A percentile compares a stretch with the other conserved stretches of the same genome.
phyloP scores from a whole-genome alignment of 495 filamentous ascomycete genomes.

The Talaromyces trachyspermus region DNA sequence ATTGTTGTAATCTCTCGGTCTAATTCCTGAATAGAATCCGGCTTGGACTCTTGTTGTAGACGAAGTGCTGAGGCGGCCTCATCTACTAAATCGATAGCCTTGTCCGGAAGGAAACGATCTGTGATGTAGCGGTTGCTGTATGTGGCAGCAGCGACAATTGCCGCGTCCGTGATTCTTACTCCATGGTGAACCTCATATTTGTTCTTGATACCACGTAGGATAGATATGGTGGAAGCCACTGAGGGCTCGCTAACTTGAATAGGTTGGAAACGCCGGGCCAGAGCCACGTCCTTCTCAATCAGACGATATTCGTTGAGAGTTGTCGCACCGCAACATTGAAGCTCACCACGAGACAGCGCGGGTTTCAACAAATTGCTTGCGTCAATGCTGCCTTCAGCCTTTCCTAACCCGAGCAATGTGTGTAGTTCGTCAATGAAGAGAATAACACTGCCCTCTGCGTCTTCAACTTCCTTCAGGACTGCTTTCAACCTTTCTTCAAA shows the following conservation, averaged over 20 bases:
- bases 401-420: constrained; percentile 83
- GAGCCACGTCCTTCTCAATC: constrained; percentile 93
- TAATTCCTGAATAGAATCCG: constrained; percentile 81
- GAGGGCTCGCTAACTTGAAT: constrained; percentile 83
- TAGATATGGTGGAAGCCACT: constrained; percentile 89
- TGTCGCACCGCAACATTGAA: constrained; percentile 93
- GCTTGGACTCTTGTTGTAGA: constrained; percentile 93
- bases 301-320: constrained; percentile 84
- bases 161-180: constrained; percentile 87
- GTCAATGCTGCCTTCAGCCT: constrained; percentile 93
- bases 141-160: constrained; percentile 83
- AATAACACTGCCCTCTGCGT: constrained; percentile 82
- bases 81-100: constrained; percentile 94
- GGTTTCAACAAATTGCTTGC: constrained; percentile 94
- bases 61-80: constrained; percentile 87
- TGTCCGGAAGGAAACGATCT: constrained; percentile 90
- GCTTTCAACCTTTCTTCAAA: constrained; percentile 92
- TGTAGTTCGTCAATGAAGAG: constrained; percentile 96
- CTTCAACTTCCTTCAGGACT: constrained; percentile 83
- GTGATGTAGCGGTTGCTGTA: constrained; percentile 95
- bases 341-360: constrained; percentile 81
- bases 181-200: constrained; percentile 93
- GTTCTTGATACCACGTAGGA: constrained; percentile 92
- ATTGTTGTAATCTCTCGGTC: constrained; percentile 95
- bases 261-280: constrained; percentile 89